Evolutionary conservation across 2,329 filamentous ascomycete genomes (phyloP), one percentile per base, ranked within the genome.

Genomic region (Cercospora sp.): DNA sequence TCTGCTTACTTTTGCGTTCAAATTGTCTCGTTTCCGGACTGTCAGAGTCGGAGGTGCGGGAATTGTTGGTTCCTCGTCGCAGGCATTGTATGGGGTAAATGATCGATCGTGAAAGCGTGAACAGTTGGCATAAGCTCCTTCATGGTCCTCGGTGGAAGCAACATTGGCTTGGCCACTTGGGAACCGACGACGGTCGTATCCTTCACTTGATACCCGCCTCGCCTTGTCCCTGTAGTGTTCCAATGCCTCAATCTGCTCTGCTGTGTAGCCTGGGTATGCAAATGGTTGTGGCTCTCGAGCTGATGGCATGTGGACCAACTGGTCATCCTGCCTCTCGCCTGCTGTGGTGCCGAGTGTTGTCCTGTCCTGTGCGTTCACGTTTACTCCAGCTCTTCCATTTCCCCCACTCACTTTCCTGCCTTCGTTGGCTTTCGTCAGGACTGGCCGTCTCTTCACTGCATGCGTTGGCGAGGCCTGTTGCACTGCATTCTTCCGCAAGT

Each of bases 291-390:
- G 77, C 58, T 79, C 75, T 16, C 68, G 69, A 30, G 77, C 77
- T 5, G 76, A 76, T n/a, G 77, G 77, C 77, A 79, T 79, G 55
- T 74, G 71, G 8, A 79, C 67, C 62, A 78, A 76, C 13, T 70
- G 69, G 61, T 78, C 76, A 18, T 74, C 59, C 61, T 26, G 68
- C 68, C 30, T n/a, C 21, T 40, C 26, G 58, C 58, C 18, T 28
- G 34, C 18, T 26, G 43, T 24, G 26, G 24, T 28, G 26, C 28
- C 24, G 3, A 16, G 30, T 4, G 16, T n/a, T 5, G 32, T 18
- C 9, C 43, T 26, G 10, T 26, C 21, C 7, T 32, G 26, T 30
- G 34, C 18, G 24, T 21, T 26, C 26, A 16, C 34, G 24, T 18
- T 30, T 32, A 12, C 30, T 21, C 21, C 37, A 32, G 32, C 61